These are phyloP conservation scores for Talaromyces proteolyticus DNA, from an alignment of 495 filamentous ascomycete species.

Conservation along the genomic window DNA sequence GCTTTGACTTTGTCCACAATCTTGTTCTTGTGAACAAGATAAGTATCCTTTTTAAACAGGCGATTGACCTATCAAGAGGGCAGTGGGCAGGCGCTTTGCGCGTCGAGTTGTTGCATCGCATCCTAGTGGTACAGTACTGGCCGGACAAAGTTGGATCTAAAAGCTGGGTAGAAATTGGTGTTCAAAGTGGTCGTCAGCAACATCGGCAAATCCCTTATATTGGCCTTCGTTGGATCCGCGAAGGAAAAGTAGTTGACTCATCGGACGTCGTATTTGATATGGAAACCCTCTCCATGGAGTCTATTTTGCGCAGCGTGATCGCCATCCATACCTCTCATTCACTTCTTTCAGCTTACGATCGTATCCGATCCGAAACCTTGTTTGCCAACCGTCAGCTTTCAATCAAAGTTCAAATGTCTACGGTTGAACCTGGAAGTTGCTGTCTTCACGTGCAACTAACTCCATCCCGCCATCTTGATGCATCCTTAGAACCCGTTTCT, in stretches of 20 bases:
- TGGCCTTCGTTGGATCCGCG: conserved; percentile 77
- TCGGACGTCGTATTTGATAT: conserved; percentile 58
- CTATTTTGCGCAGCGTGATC: conserved; percentile 66
- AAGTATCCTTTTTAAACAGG: conserved; percentile 70
- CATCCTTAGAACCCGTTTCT: conserved; percentile 63
- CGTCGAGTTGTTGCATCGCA: conserved; percentile 70
- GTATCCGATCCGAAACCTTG: conserved; percentile 48
- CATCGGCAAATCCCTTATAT: conserved; percentile 46
- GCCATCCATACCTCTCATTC: conserved; percentile 65
- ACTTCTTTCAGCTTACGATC: conserved; percentile 52
- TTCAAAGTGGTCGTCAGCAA: conserved; percentile 53
- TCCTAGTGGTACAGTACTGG: conserved; percentile 90
- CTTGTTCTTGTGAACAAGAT: conserved; percentile 86
- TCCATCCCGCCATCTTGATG: conserved; percentile 44
- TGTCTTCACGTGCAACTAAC: conserved; percentile 63
- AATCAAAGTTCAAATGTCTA: conserved; percentile 48
- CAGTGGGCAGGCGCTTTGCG: conserved; percentile 72
- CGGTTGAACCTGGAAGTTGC: conserved; percentile 58
- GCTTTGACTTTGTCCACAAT: conserved; percentile 80
- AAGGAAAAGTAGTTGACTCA: conserved; percentile 65
- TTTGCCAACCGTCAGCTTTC: conserved; percentile 50
- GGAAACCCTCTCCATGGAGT: conserved; percentile 62
- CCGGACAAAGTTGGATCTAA: conserved; percentile 56
- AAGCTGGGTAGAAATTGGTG: conserved; percentile 87
- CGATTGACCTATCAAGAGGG: conserved; percentile 53